phyloP scores from a whole-genome alignment of 768 basidiomycete species.

The Russula ochroleuca region DNA sequence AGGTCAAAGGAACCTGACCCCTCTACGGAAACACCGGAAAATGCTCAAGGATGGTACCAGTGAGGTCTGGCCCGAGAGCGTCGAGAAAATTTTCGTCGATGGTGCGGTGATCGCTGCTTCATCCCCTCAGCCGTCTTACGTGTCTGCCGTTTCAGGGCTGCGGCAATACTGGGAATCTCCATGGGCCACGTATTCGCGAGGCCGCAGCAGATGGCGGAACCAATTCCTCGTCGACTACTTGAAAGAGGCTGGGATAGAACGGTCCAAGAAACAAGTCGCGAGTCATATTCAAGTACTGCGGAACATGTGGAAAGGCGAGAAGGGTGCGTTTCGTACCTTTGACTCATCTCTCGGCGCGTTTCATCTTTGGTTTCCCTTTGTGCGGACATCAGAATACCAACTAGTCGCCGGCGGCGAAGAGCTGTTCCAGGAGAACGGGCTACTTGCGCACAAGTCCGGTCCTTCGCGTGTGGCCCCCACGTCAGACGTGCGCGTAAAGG shows the following conservation, averaged over 20 bases:
- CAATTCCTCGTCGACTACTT: slow-evolving; percentile 83
- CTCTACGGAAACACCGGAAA: slow-evolving; percentile 78
- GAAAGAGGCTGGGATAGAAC: slow-evolving; percentile 59
- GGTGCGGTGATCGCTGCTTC: slow-evolving; percentile 39
- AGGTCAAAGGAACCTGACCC: slow-evolving; percentile 50
- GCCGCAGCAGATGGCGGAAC: slow-evolving; percentile 77
- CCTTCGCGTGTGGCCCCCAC: slow-evolving; percentile 20
- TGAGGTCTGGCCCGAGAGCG: slow-evolving; percentile 79
- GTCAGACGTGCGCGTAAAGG: slow-evolving; percentile 36
- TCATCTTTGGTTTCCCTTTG: slow-evolving; percentile 21
- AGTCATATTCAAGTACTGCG: slow-evolving; percentile 80
- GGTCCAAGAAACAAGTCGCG: slow-evolving; percentile 86
- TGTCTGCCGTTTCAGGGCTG: slow-evolving; percentile 46
- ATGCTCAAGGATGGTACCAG: slow-evolving; percentile 74
- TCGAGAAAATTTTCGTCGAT: slow-evolving; percentile 74
- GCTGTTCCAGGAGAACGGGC: slow-evolving; percentile 43
- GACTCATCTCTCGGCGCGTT: slow-evolving; percentile 3
- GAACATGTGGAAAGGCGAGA: slow-evolving; percentile 85
- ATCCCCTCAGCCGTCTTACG: slow-evolving; percentile 5
- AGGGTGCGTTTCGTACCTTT: slow-evolving; percentile 44
- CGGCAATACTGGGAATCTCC: slow-evolving; percentile 76
- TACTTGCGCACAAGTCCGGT: slow-evolving; percentile 42
- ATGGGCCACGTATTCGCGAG: slow-evolving; percentile 74
- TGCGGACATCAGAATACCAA: slow-evolving; percentile 52
- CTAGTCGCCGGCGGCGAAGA: slow-evolving; percentile 81